These are phyloP conservation scores for Apiotrichum mycotoxinovorans DNA, from an alignment of 1,284 basidiomycete genomes.

Conservation along the genomic window DNA sequence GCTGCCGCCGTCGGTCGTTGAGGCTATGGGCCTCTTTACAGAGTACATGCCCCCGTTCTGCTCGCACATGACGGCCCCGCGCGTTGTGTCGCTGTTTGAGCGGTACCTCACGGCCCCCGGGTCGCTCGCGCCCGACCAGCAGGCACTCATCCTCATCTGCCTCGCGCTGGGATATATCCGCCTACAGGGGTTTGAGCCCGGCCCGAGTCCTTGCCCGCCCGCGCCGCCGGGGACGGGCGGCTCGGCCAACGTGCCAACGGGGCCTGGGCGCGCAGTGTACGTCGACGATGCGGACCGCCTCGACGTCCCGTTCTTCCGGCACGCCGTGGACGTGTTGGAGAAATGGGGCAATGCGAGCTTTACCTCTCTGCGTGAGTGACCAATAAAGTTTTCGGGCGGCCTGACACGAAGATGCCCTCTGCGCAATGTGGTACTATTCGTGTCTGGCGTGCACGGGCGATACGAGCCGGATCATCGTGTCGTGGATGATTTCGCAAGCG, in stretches of 20 bases:
- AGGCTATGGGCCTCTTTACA: constrained; percentile 17
- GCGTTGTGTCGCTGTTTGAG: constrained; percentile 14
- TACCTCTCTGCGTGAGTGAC: constrained; percentile 19
- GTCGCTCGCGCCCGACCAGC: constrained; percentile 16
- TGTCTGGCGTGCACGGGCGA: constrained; percentile 13
- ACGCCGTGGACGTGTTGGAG: constrained; percentile 14
- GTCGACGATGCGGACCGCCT: constrained; percentile 11
- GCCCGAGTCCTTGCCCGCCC: not conserved
- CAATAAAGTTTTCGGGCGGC: no score
- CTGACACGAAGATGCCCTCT: constrained; percentile 18
- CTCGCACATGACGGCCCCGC: constrained; percentile 16
- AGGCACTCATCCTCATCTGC: constrained; percentile 11
- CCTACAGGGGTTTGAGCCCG: constrained; percentile 5
- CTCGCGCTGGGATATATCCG: constrained; percentile 17
- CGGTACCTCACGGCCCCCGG: constrained; percentile 12
- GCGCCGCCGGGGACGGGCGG: not conserved
- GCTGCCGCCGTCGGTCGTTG: constrained; percentile 3
- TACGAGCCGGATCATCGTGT: constrained; percentile 10
- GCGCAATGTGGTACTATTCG: constrained; percentile 15
- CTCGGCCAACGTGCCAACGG: not conserved
- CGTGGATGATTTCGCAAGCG: constrained; percentile 21
- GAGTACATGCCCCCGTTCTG: constrained; percentile 17
- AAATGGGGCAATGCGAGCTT: constrained; percentile 17
- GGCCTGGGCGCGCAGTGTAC: not conserved
- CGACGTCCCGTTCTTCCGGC: constrained; percentile 18